phyloP scores from a whole-genome alignment of 192 early-diverging fungal genomes.

The Umbelopsis sp. region DNA sequence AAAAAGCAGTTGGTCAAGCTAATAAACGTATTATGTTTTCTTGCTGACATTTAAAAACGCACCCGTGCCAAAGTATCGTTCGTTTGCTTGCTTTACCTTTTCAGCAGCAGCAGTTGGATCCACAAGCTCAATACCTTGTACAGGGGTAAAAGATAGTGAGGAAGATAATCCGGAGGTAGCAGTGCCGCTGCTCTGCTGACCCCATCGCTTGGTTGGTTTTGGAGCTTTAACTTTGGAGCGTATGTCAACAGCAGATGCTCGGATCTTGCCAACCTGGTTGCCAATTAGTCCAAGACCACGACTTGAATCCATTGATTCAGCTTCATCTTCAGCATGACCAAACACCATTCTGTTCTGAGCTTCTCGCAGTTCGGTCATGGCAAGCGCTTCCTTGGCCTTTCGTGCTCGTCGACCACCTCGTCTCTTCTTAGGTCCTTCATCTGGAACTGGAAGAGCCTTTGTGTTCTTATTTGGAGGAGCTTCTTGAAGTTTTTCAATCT shows the following conservation, averaged over 20 bases:
- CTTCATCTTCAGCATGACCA: conserved; percentile 89
- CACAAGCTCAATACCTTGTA: conserved; percentile 91
- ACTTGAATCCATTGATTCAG: conserved; percentile 79
- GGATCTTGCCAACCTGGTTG: conserved; percentile 73
- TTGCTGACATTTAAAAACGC: conserved; percentile 60
- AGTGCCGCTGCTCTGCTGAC: conserved; percentile 32
- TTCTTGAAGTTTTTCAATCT: conserved; percentile 83
- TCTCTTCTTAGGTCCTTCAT: conserved; percentile 87
- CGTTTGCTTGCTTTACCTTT: conserved; percentile 63
- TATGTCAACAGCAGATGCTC: conserved; percentile 70
- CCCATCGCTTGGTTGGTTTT: conserved; percentile 31
- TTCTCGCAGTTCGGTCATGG: conserved; percentile 85
- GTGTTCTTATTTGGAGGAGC: conserved; percentile 83
- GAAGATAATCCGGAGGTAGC: conserved; percentile 80
- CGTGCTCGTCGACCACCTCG: conserved; percentile 89
- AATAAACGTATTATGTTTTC: conserved; percentile 1
- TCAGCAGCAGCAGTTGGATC: conserved; percentile 75
- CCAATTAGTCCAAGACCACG: conserved; percentile 90
- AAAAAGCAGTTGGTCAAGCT: neutral
- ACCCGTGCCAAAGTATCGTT: conserved; percentile 75
- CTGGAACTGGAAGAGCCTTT: conserved; percentile 91
- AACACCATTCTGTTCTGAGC: conserved; percentile 91
- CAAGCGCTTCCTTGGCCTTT: conserved; percentile 79
- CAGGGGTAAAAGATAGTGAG: conserved; percentile 92
- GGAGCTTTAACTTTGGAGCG: conserved; percentile 65